Base-by-base conservation (phyloP, 768 basidiomycete species). In the Hypholoma fasciculare region DNA sequence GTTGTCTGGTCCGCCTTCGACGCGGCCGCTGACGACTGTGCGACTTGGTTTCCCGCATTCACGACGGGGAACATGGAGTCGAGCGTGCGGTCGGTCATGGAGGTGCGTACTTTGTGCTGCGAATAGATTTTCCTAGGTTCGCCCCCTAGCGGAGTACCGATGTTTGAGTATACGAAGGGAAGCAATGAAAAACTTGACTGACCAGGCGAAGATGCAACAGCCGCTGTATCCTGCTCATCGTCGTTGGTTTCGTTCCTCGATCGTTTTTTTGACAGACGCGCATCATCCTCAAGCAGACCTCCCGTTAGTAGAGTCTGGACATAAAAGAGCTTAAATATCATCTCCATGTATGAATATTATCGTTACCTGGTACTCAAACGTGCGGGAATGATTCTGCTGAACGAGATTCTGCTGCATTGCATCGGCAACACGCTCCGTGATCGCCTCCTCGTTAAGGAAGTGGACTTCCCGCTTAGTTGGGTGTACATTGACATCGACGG, bases 401-500 rank as follows among this genome's bases (percentile, higher is more conserved):
- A 82, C 77, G 12, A 95, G 74, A n/a, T 76, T 77, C 46, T 81
- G 72, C 61, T 93, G 90, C 2, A 98, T 78, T 1, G 79, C 79
- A 65, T 90, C 86, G 13, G 89, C 84, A 46, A 98, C 86, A 7
- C 78, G 77, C 62, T 92, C 87, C 6, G 88, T 88, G 65, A 98
- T 92, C 13, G 74, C 78, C 52, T 98, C 96, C 69, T 98, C 94
- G 60, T 97, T 86, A 49, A 98, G 71, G 66, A 98, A 98, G 63
- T 94, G 92, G 1, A 98, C 94, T 70, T 98, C 96, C 46, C 91
- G 89, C 70, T 99, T 99, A 2, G 97, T 98, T 0, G 96, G 97
- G 69, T 98, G 96, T 7, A 98, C 94, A 65, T 99, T 99, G 54
- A 98, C 96, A 65, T 99, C 97, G 16, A 99, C 89, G 23, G 90